These are phyloP conservation scores for Pseudotulostoma volvatum DNA, from an alignment of 495 filamentous ascomycete genomes.

Conservation along the genomic window DNA sequence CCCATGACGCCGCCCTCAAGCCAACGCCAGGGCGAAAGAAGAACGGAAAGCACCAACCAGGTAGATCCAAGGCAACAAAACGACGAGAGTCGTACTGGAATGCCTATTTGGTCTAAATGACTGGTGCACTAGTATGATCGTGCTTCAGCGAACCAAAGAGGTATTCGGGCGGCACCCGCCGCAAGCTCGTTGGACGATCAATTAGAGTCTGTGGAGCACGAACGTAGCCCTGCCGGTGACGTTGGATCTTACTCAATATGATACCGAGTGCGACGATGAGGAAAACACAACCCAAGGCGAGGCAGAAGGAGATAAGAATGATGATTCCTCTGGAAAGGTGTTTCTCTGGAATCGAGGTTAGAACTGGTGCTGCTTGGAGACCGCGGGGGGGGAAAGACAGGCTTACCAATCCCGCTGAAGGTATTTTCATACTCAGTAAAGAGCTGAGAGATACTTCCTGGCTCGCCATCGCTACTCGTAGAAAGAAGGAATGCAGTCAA, in stretches of 20 bases:
- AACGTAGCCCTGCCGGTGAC: constrained; percentile 72
- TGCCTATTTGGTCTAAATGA: constrained; percentile 11
- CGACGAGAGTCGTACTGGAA: neutral
- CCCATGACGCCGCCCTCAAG: no score
- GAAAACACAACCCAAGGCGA: constrained; percentile 73
- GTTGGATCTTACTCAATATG: constrained; percentile 65
- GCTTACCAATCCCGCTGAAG: constrained; percentile 39
- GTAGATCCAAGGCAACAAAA: neutral
- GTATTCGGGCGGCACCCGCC: constrained; percentile 64
- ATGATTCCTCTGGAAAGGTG: constrained; percentile 70
- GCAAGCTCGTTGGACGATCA: constrained; percentile 60
- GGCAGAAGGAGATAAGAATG: constrained; percentile 81
- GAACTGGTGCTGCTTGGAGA: constrained; percentile 11
- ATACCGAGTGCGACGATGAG: constrained; percentile 75
- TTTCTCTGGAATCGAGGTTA: constrained; percentile 23
- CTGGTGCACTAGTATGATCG: constrained; percentile 20
- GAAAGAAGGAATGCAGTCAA: constrained; percentile 70
- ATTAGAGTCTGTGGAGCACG: constrained; percentile 56
- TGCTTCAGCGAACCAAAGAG: constrained; percentile 46
- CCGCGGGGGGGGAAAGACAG: neutral
- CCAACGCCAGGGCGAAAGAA: neutral
- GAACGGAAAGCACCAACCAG: neutral
- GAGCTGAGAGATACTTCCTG: constrained; percentile 59
- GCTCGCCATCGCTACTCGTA: constrained; percentile 38
- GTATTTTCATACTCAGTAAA: constrained; percentile 61